Conservation (phyloP, 371 early-diverging fungal genomes). For the Syncephalastrum monosporum region DNA sequence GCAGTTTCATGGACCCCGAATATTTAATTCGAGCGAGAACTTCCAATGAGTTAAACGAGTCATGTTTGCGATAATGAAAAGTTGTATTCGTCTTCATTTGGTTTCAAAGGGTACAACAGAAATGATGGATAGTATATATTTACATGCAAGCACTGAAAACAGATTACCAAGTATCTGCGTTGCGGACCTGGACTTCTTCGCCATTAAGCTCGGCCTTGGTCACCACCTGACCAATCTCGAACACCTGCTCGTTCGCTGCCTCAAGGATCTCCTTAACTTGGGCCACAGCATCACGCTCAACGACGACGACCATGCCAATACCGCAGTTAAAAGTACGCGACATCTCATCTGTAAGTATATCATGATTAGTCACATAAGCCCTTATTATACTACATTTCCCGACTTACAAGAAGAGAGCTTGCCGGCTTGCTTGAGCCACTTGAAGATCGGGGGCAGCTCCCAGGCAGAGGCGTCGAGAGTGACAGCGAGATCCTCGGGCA, state of each 20-base stretch:
- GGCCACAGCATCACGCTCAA: conserved; percentile 60
- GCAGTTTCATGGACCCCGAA: too few species aligned
- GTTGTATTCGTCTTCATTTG: too few species aligned
- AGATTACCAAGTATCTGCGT: conserved; percentile 49
- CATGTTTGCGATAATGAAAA: too few species aligned
- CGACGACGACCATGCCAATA: conserved; percentile 95
- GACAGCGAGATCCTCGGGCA: conserved; percentile 80
- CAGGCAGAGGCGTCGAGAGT: conserved; percentile 78
- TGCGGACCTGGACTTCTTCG: conserved; percentile 58
- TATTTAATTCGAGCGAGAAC: too few species aligned
- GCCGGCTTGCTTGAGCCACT: conserved; percentile 90
- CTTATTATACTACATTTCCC: conserved; percentile 9
- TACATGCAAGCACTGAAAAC: too few species aligned
- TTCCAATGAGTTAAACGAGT: too few species aligned
- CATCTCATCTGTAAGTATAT: conserved; percentile 69
- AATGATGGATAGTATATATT: too few species aligned
- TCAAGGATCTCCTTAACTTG: conserved; percentile 62
- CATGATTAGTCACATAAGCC: not conserved
- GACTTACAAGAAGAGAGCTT: conserved; percentile 58
- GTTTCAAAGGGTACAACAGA: too few species aligned
- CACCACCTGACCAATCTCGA: conserved; percentile 64
- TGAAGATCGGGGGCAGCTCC: conserved; percentile 89
- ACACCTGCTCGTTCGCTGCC: conserved; percentile 63
- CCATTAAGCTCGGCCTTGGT: conserved; percentile 52
- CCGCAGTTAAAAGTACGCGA: conserved; percentile 98